These are phyloP conservation scores for Rhizophora mangle DNA, from an alignment of 345 rosid genomes.

Conservation along the genomic window DNA sequence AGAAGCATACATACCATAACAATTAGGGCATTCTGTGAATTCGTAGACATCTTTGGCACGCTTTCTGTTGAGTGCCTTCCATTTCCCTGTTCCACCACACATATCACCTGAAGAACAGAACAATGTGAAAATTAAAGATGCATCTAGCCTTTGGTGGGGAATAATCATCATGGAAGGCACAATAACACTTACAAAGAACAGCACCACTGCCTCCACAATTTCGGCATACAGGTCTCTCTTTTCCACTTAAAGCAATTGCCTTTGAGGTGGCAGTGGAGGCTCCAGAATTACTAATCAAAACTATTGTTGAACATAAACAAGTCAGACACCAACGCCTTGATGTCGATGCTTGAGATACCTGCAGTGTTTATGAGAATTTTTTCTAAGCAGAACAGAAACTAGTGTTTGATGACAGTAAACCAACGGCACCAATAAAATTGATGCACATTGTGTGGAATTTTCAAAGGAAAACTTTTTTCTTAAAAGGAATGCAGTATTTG, in stretches of 20 bases:
- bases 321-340: conserved; percentile 71
- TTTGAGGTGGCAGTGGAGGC: conserved; percentile 40
- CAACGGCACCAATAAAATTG: not conserved
- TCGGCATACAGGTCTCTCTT: conserved; percentile 64
- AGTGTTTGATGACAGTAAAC: not conserved
- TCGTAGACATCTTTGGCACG: conserved; percentile 96
- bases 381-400: not conserved
- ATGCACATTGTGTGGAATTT: too few relatives aligned
- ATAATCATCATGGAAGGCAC: not conserved
- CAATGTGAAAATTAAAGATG: too few relatives aligned
- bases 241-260: conserved; percentile 51
- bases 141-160: not conserved
- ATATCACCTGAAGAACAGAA: conserved; percentile 63
- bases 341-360: conserved; percentile 42
- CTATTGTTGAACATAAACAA: conserved; percentile 61
- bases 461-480: too few relatives aligned
- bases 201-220: conserved; percentile 86
- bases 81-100: conserved; percentile 99
- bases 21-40: conserved; percentile 93
- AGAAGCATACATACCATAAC: conserved; percentile 57
- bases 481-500: too few relatives aligned
- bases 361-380: conserved; percentile 9
- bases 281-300: conserved; percentile 43
- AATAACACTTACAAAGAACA: conserved; percentile 59
- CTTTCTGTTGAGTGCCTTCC: conserved; percentile 95